Conservation (phyloP, 2,329 filamentous ascomycete genomes). For the Cadophora malorum region DNA sequence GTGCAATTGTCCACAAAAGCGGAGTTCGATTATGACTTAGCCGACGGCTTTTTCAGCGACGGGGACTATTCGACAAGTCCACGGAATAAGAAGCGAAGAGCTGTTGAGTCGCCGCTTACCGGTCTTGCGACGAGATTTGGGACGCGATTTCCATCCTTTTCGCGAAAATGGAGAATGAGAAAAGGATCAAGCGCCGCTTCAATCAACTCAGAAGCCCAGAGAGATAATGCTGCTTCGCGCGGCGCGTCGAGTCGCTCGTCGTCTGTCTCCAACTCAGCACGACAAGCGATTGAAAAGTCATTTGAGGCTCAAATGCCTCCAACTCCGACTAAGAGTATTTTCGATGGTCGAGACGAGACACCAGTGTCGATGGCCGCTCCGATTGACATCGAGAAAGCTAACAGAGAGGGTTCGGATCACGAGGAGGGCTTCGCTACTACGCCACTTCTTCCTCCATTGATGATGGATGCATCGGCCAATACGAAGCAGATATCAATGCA, state of each 20-base stretch:
- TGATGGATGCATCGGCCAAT: conserved; percentile 59
- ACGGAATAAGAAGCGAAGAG: conserved; percentile 62
- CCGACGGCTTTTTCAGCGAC: conserved; percentile 68
- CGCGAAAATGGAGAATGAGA: conserved; percentile 60
- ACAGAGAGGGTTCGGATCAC: conserved; percentile 55
- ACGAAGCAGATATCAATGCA: conserved; percentile 63
- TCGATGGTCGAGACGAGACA: conserved; percentile 57
- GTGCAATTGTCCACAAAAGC: conserved; percentile 50
- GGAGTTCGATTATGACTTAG: conserved; percentile 67
- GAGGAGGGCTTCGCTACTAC: conserved; percentile 75
- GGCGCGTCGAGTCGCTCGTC: conserved; percentile 79
- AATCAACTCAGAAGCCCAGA: conserved; percentile 35
- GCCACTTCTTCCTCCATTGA: conserved; percentile 82
- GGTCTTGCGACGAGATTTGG: conserved; percentile 70
- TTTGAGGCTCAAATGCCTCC: conserved; percentile 61
- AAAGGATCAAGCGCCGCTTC: conserved; percentile 47
- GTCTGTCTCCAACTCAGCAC: conserved; percentile 70
- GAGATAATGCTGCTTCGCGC: conserved; percentile 52
- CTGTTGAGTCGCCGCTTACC: conserved; percentile 64
- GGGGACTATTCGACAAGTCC: conserved; percentile 59
- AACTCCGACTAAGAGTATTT: conserved; percentile 68
- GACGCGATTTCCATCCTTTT: conserved; percentile 61
- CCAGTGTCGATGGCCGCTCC: conserved; percentile 53
- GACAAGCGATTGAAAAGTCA: conserved; percentile 51
- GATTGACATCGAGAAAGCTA: conserved; percentile 60